Conservation (phyloP, 495 filamentous ascomycete species). For the Talaromyces borbonicus region DNA sequence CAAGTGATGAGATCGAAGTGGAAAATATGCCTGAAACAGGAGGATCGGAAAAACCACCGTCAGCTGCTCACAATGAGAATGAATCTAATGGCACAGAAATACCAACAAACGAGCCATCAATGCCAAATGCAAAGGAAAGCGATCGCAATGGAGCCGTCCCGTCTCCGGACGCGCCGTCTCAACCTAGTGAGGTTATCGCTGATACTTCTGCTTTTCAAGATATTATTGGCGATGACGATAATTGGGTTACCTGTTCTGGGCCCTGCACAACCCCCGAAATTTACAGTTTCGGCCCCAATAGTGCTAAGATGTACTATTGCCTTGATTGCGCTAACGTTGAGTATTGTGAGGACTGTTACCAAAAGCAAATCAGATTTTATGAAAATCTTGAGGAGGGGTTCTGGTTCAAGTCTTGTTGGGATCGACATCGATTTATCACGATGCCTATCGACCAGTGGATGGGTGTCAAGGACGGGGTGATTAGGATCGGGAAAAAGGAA, state of each 20-base stretch:
- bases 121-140: not conserved
- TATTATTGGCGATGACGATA: not conserved
- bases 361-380: not conserved
- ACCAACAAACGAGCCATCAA: not conserved
- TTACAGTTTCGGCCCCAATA: not conserved
- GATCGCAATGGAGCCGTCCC: not conserved
- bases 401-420: not conserved
- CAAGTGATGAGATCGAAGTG: not conserved
- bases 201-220: not conserved
- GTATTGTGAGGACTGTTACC: not conserved
- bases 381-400: not conserved
- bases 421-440: not conserved
- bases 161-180: not conserved
- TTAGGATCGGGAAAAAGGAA: not conserved
- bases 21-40: not conserved
- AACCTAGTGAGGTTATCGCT: not conserved
- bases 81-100: not conserved
- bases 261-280: not conserved
- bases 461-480: not conserved
- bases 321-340: not conserved
- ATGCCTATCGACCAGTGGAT: slow-evolving; percentile 1
- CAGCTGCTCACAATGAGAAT: not conserved
- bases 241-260: not conserved
- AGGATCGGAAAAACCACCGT: not conserved
- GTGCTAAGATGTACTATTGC: not conserved